Evolutionary conservation across 345 rosid genomes (phyloP), one percentile per base, ranked within the genome.

Genomic region (Garcia nutans): DNA sequence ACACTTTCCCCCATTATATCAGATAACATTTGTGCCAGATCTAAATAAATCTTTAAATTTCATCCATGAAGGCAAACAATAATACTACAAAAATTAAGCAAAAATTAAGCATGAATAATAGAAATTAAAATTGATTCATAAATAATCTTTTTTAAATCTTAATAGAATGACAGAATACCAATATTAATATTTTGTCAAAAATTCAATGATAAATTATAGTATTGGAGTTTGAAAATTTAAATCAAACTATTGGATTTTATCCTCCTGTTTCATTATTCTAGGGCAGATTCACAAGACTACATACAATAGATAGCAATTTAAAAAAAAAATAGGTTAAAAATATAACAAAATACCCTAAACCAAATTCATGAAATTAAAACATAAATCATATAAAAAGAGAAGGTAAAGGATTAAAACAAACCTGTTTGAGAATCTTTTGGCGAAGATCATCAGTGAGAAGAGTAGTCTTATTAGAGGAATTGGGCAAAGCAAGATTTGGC

Each of bases 391-490:
- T 10, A 57, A 5, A 49, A 44, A 13, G 42, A 8, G 61, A 71
- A 19, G 9, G 62, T 41, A 19, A 47, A 42, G 23, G 2, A 33
- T 33, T 54, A 41, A 7, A 28, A 3, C 8, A 13, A 64, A 96
- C 99, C 98, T 96, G 99, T 76, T 93, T 93, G 76, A 92, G 77
- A 83, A 96, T 89, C 87, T 96, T 93, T 61, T 85, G 86, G 26
- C 85, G 92, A 78, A 93, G 95, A 85, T 91, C 95, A 3, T 92
- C 92, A 24, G 88, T 82, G 74, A 96, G 94, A 74, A 78, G 49
- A 70, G 60, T 65, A 44, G 82, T 87, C 79, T 80, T 88, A 44
- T 89, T 83, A 69, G 79, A 42, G 37, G 80, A 79, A 79, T 76
- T 85, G 56, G 92, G 88, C 74, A 84, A 57, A 28, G 82, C 66